Base-by-base conservation (phyloP, 495 filamentous ascomycete species). In the Hapsidospora chrysogenum region DNA sequence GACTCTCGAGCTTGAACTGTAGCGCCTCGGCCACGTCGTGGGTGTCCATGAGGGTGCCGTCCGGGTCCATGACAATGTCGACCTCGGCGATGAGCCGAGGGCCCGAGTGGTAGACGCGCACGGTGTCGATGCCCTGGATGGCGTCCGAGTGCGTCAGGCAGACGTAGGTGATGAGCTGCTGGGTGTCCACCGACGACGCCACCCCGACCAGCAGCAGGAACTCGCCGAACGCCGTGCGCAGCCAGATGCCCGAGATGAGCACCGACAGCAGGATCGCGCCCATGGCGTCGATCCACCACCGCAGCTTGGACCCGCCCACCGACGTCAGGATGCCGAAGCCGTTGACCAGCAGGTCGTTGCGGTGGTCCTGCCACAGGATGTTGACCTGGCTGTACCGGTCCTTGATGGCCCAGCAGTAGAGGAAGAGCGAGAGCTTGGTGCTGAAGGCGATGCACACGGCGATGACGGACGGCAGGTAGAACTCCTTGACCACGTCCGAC, bases 131-230 rank as follows among this genome's bases (percentile, higher is more conserved):
- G 42, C 78, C 78, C 11, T 56, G 64, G 51, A 97, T 83, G 11
- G 45, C 35, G 6, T 78, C 73, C 20, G 79, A 85, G 60, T 96
- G 92, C 14, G 92, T 97, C 61, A 97, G 76, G 25, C 83, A 85
- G 50, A 96, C 82, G 56, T 97, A 97, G 0, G 89, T 97, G 42
- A 96, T 92, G 40, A 92, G 70, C 54, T 94, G 85, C 58, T 92
- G 76, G 60, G 80, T 83, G 46, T 81, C 72, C 8, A 84, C 78
- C 30, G 79, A 71, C 0, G 89, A 92, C 0, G 79, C 80, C 2
- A 92, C 79, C 30, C 89, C 89, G 37, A 97, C 78, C 7, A 97
- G 66, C 15, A 93, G 61, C 55, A 92, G 67, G 59, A 94, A 94
- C 57, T 97, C 87, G 35, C 64, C 66, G 47, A 85, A 94, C 1